Conservation (phyloP, 1,139 yeast genomes). For the Blastobotrys elegans region DNA sequence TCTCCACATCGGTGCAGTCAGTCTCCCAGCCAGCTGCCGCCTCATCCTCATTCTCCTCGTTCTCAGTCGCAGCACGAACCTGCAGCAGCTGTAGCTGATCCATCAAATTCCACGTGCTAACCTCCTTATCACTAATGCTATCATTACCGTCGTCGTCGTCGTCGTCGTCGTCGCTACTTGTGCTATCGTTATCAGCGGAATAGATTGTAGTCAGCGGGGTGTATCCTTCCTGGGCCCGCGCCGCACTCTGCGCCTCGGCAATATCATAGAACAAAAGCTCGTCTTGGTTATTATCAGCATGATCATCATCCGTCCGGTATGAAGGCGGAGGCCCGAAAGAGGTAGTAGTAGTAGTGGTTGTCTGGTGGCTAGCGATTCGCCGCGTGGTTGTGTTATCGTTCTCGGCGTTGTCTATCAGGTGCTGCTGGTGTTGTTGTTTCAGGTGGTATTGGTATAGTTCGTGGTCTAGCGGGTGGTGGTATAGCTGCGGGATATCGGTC, state of each 20-base stretch:
- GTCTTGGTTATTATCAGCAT: neutral
- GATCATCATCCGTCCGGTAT: neutral
- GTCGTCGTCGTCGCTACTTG: no score
- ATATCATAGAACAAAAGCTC: neutral
- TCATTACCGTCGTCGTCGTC: neutral
- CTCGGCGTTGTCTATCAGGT: no score
- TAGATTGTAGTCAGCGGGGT: constrained; percentile 3
- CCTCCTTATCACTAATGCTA: neutral
- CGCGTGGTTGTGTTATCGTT: neutral
- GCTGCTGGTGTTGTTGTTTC: neutral
- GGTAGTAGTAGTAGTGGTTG: neutral
- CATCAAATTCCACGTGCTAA: neutral
- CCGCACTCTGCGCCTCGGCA: neutral
- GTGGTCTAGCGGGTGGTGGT: neutral
- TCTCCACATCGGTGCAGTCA: constrained; percentile 6
- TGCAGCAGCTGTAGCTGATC: neutral
- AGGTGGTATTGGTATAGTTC: neutral
- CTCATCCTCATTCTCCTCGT: neutral
- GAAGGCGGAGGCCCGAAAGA: neutral
- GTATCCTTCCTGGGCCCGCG: neutral
- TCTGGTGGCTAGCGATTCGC: neutral
- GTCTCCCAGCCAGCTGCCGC: neutral
- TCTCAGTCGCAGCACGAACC: neutral
- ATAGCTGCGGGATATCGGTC: neutral
- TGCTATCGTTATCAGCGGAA: neutral